phyloP scores from a whole-genome alignment of 192 early-diverging fungal genomes.

The Bifiguratus adelaidae region DNA sequence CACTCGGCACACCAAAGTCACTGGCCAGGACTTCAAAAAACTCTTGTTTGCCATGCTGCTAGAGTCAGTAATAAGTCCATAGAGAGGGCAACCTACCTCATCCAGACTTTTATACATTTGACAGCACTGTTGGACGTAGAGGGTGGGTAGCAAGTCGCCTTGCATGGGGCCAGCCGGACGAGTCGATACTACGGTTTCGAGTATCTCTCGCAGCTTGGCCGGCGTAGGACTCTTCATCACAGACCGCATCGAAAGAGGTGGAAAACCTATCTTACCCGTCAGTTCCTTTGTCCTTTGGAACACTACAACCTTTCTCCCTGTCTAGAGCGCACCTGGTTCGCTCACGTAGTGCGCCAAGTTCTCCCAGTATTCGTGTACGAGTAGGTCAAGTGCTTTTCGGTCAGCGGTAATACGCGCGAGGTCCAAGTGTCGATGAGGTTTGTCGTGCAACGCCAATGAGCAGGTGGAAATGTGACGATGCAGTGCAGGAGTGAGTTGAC shows the following conservation, averaged over 20 bases:
- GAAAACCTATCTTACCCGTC: too few relatives aligned
- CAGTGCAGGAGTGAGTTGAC: too few relatives aligned
- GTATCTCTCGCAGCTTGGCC: constrained; percentile 10
- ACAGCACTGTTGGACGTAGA: constrained; percentile 39
- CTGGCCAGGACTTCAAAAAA: constrained; percentile 35
- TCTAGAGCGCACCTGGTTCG: constrained; percentile 18
- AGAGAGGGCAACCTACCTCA: constrained; percentile 4
- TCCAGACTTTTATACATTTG: constrained; percentile 43
- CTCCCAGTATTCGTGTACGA: constrained; percentile 29
- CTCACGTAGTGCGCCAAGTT: constrained; percentile 26
- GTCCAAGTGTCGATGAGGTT: too few relatives aligned
- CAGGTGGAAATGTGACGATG: too few relatives aligned
- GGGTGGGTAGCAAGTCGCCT: constrained; percentile 37
- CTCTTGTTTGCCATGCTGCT: constrained; percentile 23
- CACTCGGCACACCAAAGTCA: constrained; percentile 21
- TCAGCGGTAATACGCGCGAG: too few relatives aligned
- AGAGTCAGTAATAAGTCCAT: not conserved
- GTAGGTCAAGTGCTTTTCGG: too few relatives aligned
- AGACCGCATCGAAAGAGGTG: not conserved
- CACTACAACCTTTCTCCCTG: not conserved
- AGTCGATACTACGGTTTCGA: constrained; percentile 25
- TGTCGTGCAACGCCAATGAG: too few relatives aligned
- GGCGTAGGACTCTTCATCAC: constrained; percentile 3
- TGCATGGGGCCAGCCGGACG: constrained; percentile 23
- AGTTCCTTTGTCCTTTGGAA: too few relatives aligned